Percentiles rank a stretch among this genome's conserved stretches.
Conservation (phyloP, 2,329 filamentous ascomycete genomes). For the Clonostachys rosea region DNA sequence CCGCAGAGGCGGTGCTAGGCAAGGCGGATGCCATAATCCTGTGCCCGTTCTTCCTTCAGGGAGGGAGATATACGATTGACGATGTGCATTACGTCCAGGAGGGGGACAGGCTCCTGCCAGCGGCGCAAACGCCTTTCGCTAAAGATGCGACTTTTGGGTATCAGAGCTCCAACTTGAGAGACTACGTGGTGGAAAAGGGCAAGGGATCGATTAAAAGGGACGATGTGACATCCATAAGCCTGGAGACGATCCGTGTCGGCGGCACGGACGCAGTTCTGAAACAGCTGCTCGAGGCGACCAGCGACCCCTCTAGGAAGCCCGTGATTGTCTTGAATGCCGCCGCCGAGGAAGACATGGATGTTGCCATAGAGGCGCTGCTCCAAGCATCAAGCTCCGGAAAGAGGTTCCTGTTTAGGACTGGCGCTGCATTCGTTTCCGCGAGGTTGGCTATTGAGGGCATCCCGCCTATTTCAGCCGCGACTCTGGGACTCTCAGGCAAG, state of each 20-base stretch:
- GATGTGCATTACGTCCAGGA: conserved; percentile 57
- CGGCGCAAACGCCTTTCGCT: conserved; percentile 48
- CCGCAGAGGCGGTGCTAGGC: conserved; percentile 42
- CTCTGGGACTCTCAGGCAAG: conserved; percentile 25
- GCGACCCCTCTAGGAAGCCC: conserved; percentile 11
- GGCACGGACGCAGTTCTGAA: conserved; percentile 34
- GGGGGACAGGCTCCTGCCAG: conserved; percentile 30
- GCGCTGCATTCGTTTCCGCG: conserved; percentile 36
- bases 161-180: conserved; percentile 38
- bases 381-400: conserved; percentile 19
- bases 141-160: conserved; percentile 54
- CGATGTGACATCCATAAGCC: conserved; percentile 33
- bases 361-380: conserved; percentile 45
- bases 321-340: conserved; percentile 49
- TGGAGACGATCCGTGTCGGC: conserved; percentile 41
- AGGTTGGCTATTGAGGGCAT: conserved; percentile 47
- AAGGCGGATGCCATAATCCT: conserved; percentile 47
- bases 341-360: conserved; percentile 48
- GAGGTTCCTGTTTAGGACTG: conserved; percentile 30
- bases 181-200: conserved; percentile 53
- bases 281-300: conserved; percentile 21
- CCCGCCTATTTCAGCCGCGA: conserved; percentile 38
- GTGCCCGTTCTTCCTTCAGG: conserved; percentile 55
- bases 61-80: conserved; percentile 50
- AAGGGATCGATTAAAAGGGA: conserved; percentile 29